Percentiles rank a stretch among this genome's conserved stretches.
phyloP scores from a whole-genome alignment of 2,329 filamentous ascomycete species.

The Apiospora hydei region DNA sequence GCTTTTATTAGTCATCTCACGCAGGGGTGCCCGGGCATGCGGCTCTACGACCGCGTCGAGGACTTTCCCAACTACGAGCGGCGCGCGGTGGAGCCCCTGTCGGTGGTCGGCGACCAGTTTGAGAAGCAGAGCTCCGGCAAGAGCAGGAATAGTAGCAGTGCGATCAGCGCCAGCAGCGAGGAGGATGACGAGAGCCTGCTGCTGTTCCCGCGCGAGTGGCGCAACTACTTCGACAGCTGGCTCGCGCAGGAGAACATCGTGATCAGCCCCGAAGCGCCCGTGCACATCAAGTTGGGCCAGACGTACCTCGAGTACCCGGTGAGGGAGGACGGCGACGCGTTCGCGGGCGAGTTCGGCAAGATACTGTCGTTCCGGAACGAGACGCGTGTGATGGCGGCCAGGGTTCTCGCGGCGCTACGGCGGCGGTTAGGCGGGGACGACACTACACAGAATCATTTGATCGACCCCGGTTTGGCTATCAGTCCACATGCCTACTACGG shows the following conservation, averaged over 20 bases:
- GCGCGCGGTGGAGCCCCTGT: conserved; percentile 31
- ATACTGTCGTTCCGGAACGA: conserved; percentile 43
- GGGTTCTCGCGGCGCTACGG: conserved; percentile 36
- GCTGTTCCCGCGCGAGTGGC: conserved; percentile 37
- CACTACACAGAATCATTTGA: not conserved
- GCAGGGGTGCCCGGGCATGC: conserved; percentile 39
- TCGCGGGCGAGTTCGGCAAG: conserved; percentile 45
- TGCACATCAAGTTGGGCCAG: conserved; percentile 42
- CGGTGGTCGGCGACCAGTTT: conserved; percentile 41
- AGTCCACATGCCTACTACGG: conserved; percentile 39
- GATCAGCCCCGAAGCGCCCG: conserved; percentile 29
- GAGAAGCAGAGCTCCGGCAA: conserved; percentile 36
- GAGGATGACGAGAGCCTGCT: conserved; percentile 22
- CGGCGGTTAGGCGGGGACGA: not conserved
- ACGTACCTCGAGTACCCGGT: conserved; percentile 48
- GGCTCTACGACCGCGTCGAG: conserved; percentile 37
- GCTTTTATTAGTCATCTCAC: conserved; percentile 37
- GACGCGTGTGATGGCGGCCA: conserved; percentile 40
- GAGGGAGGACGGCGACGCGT: conserved; percentile 42
- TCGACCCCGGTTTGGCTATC: conserved; percentile 38
- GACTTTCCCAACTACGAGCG: conserved; percentile 39
- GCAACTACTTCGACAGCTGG: conserved; percentile 40
- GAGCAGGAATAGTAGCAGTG: not conserved
- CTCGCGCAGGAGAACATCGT: conserved; percentile 34
- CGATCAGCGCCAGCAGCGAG: no score